phyloP scores from a whole-genome alignment of 768 basidiomycete genomes.

The Dacryopinax spathularia region DNA sequence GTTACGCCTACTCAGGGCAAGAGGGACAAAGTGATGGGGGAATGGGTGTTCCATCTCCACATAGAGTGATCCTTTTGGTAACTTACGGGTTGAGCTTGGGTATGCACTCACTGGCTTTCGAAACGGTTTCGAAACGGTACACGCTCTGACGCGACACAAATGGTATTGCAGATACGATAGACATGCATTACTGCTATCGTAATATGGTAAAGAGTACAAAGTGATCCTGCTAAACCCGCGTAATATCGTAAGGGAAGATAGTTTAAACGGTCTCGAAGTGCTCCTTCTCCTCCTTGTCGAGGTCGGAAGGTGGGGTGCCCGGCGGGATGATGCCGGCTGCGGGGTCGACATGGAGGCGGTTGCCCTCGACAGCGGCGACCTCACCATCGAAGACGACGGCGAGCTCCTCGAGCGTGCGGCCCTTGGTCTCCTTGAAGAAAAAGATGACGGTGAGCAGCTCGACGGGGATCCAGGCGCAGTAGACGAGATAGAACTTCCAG shows the following conservation, averaged over 20 bases:
- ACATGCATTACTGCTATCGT: neutral
- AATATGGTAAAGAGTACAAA: neutral
- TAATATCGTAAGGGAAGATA: neutral
- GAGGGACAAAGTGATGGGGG: slow-evolving; percentile 20
- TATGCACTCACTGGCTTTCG: neutral
- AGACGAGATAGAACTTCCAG: slow-evolving; percentile 46
- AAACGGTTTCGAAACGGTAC: neutral
- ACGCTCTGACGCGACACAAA: neutral
- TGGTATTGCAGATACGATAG: neutral
- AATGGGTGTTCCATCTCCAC: neutral
- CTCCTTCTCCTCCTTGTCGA: neutral
- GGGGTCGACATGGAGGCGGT: neutral
- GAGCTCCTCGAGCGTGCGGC: slow-evolving; percentile 42
- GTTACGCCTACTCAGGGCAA: slow-evolving; percentile 23
- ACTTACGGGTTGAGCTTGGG: neutral
- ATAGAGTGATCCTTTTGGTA: neutral
- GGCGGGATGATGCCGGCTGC: neutral
- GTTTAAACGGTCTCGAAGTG: neutral
- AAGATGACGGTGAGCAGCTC: slow-evolving; percentile 45
- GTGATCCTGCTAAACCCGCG: neutral
- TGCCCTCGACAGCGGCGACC: slow-evolving; percentile 27
- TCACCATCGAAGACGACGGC: slow-evolving; percentile 62
- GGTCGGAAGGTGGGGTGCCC: neutral
- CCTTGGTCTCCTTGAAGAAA: slow-evolving; percentile 46
- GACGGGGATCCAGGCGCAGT: slow-evolving; percentile 34